A percentile compares a stretch with the other conserved stretches of the same genome.
Evolutionary conservation across 148 eudicot species (phyloP).

Genomic region (Persicaria tinctoria): DNA sequence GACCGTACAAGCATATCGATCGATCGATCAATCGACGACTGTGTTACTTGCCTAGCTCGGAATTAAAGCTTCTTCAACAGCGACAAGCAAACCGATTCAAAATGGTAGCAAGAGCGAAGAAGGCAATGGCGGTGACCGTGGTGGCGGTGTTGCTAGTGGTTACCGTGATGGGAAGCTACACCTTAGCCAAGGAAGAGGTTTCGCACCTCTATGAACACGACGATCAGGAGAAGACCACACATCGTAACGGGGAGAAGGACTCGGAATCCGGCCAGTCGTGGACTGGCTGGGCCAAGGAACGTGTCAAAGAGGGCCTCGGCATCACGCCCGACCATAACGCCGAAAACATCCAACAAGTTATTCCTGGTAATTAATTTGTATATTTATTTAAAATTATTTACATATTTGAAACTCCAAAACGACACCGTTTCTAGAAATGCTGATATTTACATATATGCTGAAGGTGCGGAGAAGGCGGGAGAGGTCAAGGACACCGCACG

Average conservation of each 20-base stretch:
- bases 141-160: not conserved
- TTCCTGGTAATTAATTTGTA: not conserved
- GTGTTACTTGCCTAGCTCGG: too few species aligned
- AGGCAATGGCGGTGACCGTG: not conserved
- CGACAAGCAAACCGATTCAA: not conserved
- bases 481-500: not conserved
- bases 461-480: not conserved
- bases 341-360: not conserved
- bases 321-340: not conserved
- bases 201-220: not conserved
- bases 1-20: too few species aligned
- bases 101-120: not conserved
- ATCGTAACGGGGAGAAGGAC: not conserved
- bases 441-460: not conserved
- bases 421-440: too few species aligned
- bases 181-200: not conserved
- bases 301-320: constrained; percentile 4
- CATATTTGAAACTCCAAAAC: too few species aligned
- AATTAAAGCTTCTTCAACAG: not conserved
- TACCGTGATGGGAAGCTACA: not conserved
- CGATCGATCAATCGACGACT: too few species aligned
- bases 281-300: constrained; percentile 6
- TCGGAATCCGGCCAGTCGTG: not conserved
- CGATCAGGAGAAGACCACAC: not conserved
- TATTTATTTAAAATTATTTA: too few species aligned